Evolutionary conservation across 176 grass and related monocot species (phyloP).

Genomic region (Tillandsia fasciculata): DNA sequence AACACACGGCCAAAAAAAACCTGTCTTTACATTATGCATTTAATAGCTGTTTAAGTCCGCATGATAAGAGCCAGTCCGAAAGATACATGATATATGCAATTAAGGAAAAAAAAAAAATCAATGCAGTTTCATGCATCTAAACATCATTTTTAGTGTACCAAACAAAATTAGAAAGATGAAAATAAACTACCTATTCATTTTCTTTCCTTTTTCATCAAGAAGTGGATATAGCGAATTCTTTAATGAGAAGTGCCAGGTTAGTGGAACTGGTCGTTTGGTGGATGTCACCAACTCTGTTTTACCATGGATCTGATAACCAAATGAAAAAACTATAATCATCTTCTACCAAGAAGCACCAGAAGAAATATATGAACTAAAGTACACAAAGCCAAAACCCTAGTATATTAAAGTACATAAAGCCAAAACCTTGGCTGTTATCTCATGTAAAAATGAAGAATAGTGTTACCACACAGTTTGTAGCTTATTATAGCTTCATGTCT

Average conservation of each 20-base stretch:
- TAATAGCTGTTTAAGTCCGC: no score
- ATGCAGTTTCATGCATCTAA: not conserved
- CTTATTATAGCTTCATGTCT: no score
- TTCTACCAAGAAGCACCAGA: conserved; percentile 2
- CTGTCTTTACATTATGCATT: no score
- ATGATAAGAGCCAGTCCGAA: not conserved
- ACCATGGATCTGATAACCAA: conserved; percentile 65
- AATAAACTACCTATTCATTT: conserved; percentile 75
- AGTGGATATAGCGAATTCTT: conserved; percentile 54
- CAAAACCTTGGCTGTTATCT: no score
- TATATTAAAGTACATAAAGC: no score
- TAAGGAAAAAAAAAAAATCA: not conserved
- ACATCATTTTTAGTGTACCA: not conserved
- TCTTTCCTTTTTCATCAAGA: conserved; percentile 82
- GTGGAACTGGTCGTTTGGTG: conserved; percentile 80
- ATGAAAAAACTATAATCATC: conserved; percentile 10
- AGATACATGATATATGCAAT: not conserved
- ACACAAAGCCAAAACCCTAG: not conserved
- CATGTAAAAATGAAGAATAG: no score
- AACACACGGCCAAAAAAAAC: no score
- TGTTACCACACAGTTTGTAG: no score
- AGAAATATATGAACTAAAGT: conserved; percentile 10
- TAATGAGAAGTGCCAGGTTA: conserved; percentile 99
- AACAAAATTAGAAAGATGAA: conserved; percentile 21
- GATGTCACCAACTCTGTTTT: conserved; percentile 94